These are phyloP conservation scores for Rhodotorula sp. DNA, from an alignment of 1,284 basidiomycete genomes.

Conservation along the genomic window DNA sequence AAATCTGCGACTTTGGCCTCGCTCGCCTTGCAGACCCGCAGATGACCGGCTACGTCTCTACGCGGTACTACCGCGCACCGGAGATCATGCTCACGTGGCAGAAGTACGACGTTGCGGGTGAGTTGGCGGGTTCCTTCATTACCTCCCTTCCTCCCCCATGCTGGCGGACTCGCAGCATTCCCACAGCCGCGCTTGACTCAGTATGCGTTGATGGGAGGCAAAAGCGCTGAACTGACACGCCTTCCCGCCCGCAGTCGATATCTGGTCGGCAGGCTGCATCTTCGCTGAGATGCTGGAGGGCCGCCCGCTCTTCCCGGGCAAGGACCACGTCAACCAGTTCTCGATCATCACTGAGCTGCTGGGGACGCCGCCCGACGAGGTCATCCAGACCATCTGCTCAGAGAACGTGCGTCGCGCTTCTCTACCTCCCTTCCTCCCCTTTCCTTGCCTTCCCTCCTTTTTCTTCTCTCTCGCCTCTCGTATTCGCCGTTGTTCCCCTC, in stretches of 20 bases:
- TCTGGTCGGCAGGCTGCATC: conserved; percentile 99
- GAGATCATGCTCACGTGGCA: conserved; percentile 99
- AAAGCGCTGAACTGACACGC: neutral
- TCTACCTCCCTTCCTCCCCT: neutral
- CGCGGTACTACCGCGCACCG: conserved; percentile 96
- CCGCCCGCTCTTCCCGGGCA: conserved; percentile 97
- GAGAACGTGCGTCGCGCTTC: conserved; percentile 73
- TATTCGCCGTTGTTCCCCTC: too few relatives aligned
- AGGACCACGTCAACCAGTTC: conserved; percentile 99
- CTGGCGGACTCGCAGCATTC: too few relatives aligned
- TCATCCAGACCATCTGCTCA: conserved; percentile 97
- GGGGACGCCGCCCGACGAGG: conserved; percentile 97
- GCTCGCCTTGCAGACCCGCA: conserved; percentile 93
- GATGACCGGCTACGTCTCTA: conserved; percentile 99
- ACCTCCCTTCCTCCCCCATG: neutral
- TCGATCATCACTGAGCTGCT: conserved; percentile 99
- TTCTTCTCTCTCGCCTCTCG: too few relatives aligned
- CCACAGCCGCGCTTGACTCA: too few relatives aligned
- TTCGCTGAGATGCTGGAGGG: conserved; percentile 99
- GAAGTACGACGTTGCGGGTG: conserved; percentile 93
- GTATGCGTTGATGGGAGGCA: too few relatives aligned
- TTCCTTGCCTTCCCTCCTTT: neutral
- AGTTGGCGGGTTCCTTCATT: conserved; percentile 34
- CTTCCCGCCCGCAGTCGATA: conserved; percentile 65
- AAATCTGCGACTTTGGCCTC: conserved; percentile 99